phyloP scores from a whole-genome alignment of 192 early-diverging fungal genomes.

The Geranomyces variabilis region DNA sequence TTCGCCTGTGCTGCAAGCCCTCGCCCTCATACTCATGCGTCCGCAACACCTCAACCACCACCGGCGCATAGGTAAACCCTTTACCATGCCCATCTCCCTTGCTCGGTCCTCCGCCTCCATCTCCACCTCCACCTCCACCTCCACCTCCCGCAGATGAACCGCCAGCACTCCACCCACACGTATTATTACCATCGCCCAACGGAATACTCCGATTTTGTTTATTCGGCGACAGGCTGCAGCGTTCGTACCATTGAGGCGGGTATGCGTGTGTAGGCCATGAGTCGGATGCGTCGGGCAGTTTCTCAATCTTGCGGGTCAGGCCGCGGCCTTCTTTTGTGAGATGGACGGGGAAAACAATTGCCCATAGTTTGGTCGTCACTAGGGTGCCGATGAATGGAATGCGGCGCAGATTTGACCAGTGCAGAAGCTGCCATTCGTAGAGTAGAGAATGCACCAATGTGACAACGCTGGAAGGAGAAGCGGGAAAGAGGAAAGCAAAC shows the following conservation, averaged over 20 bases:
- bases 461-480: background rate
- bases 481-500: background rate
- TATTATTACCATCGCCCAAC: background rate
- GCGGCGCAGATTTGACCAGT: constrained; percentile 8
- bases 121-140: too few relatives aligned
- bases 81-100: too few relatives aligned
- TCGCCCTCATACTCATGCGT: too few relatives aligned
- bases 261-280: background rate
- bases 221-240: background rate
- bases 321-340: constrained; percentile 8
- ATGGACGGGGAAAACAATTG: constrained; percentile 16
- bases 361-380: background rate
- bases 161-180: too few relatives aligned
- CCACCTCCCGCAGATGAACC: too few relatives aligned
- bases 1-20: too few relatives aligned
- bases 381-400: background rate
- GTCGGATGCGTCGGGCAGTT: constrained; percentile 7
- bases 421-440: constrained; percentile 30
- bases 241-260: background rate
- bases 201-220: background rate
- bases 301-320: constrained; percentile 2
- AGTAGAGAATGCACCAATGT: constrained; percentile 13
- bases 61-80: too few relatives aligned
- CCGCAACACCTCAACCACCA: too few relatives aligned
- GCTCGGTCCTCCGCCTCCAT: too few relatives aligned